These are phyloP conservation scores for Solanum ahanhuiri DNA, from an alignment of 257 asterid species.

Conservation along the genomic window DNA sequence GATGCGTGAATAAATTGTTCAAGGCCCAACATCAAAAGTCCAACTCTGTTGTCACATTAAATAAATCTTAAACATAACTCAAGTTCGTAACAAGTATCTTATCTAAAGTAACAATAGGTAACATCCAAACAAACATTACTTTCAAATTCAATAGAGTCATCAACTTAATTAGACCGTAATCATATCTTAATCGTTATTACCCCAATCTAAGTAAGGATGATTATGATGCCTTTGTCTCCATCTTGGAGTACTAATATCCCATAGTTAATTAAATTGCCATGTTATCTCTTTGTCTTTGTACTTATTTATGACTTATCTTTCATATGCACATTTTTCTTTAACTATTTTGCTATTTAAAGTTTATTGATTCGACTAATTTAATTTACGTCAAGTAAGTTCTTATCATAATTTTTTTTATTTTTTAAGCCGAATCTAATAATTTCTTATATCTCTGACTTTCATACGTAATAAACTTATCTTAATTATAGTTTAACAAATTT, in stretches of 20 bases:
- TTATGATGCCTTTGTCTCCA: neutral
- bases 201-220: neutral
- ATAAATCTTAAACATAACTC: no score
- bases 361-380: neutral
- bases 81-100: no score
- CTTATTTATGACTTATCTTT: no score
- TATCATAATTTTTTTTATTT: no score
- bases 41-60: neutral
- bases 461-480: neutral
- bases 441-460: no score
- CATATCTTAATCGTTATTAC: neutral
- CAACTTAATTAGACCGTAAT: neutral
- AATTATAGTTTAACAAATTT: neutral
- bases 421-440: fast-evolving
- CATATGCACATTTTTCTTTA: neutral
- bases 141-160: neutral
- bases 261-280: neutral
- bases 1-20: no score
- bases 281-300: neutral
- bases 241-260: neutral
- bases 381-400: no score
- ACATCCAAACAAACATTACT: neutral
- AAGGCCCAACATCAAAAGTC: neutral
- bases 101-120: neutral
- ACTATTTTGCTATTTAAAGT: neutral